Percentiles rank a stretch among this genome's conserved stretches.
Evolutionary conservation across 2,329 filamentous ascomycete species (phyloP).

Genomic region (Arthroderma sp.): DNA sequence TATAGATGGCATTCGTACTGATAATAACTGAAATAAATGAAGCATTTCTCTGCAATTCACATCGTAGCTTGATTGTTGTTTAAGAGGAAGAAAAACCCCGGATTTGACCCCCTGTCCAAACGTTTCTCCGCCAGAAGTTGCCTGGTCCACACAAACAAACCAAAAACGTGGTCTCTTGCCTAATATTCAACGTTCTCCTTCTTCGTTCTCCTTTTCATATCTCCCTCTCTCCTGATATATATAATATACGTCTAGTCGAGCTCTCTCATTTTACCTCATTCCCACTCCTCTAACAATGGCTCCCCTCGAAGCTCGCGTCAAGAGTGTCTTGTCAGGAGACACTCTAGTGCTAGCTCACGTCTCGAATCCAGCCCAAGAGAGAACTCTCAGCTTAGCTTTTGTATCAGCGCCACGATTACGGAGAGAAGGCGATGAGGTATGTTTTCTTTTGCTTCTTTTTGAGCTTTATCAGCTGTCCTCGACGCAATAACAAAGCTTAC

Average conservation of each 20-base stretch:
- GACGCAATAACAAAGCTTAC: background rate
- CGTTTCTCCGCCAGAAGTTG: too few species aligned
- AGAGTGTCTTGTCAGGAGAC: constrained; percentile 88
- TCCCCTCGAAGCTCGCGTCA: constrained; percentile 57
- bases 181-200: background rate
- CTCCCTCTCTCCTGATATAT: background rate
- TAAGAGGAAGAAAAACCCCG: too few species aligned
- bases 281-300: constrained; percentile 16
- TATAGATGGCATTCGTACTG: too few species aligned
- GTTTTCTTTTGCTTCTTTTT: constrained; percentile 2
- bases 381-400: constrained; percentile 79
- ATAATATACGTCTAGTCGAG: background rate
- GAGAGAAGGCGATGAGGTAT: constrained; percentile 74
- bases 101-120: too few species aligned
- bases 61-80: too few species aligned
- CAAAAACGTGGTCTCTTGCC: background rate
- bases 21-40: too few species aligned
- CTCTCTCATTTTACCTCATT: background rate
- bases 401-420: constrained; percentile 76
- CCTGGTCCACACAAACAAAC: too few species aligned
- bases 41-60: too few species aligned
- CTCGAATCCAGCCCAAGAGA: constrained; percentile 69
- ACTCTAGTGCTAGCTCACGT: constrained; percentile 72
- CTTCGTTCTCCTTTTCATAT: constrained; percentile 1
- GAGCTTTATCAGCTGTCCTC: too few species aligned